These are phyloP conservation scores for Agaricus subrufescens DNA, from an alignment of 768 basidiomycete species.

Conservation along the genomic window DNA sequence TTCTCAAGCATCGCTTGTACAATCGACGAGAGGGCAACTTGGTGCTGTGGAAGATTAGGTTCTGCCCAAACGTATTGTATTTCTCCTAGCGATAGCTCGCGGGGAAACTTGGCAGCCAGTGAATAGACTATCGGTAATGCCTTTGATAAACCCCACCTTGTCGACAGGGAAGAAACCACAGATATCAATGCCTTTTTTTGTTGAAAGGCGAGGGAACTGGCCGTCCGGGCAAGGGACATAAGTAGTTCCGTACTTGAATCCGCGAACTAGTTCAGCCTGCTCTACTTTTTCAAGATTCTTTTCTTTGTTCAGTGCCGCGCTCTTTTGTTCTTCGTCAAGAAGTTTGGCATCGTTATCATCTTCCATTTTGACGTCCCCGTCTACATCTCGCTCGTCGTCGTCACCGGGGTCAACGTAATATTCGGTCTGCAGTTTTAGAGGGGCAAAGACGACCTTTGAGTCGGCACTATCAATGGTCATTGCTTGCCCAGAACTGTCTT, in stretches of 20 bases:
- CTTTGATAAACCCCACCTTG: constrained; percentile 42
- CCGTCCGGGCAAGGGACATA: constrained; percentile 85
- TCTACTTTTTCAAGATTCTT: constrained; percentile 71
- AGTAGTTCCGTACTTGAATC: constrained; percentile 88
- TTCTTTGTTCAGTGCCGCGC: constrained; percentile 26
- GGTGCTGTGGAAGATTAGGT: constrained; percentile 55
- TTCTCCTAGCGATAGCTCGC: constrained; percentile 81
- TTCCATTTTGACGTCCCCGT: constrained; percentile 37
- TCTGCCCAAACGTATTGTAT: constrained; percentile 84
- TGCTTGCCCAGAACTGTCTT: constrained; percentile 26
- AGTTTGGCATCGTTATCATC: constrained; percentile 27
- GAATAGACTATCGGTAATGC: neutral
- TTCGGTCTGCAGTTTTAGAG: constrained; percentile 45
- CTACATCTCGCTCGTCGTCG: constrained; percentile 32
- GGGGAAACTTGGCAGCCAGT: constrained; percentile 55
- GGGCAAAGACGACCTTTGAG: constrained; percentile 30
- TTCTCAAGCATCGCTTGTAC: constrained; percentile 76
- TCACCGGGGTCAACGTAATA: constrained; percentile 50
- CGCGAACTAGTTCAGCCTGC: constrained; percentile 73
- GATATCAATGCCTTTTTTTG: constrained; percentile 83
- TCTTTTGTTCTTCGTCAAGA: constrained; percentile 20
- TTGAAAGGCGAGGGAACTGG: constrained; percentile 71
- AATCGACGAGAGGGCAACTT: constrained; percentile 84
- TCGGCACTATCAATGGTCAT: constrained; percentile 31
- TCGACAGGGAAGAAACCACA: constrained; percentile 72